Base-by-base conservation (phyloP, 2,329 filamentous ascomycete genomes). In the Sporothrix brasiliensis region DNA sequence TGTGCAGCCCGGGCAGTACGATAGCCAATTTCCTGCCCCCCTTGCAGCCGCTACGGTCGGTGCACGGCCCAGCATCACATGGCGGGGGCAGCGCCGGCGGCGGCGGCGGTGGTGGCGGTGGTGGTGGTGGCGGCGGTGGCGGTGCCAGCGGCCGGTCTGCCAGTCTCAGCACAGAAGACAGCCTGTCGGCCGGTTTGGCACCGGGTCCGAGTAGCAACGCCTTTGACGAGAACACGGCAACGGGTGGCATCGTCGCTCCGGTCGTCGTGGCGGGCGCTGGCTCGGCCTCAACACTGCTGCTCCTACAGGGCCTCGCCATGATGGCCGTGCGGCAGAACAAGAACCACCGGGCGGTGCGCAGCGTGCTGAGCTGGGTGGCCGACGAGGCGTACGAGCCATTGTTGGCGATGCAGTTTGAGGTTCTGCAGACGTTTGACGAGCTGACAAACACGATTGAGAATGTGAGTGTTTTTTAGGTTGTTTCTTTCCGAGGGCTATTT, bases 321-420 rank as follows among this genome's bases (percentile, higher is more conserved):
- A 88, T 97, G 81, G 92, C 91, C 0, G 88, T 95, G 76, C 87
- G 91, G 70, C 92, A 95, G 80, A 91, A 93, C 78, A 94, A 94
- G 79, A 87, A 87, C 75, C 88, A 94, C 77, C 92, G 91, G 72
- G 89, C 91, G 67, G 86, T 87, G 73, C 89, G 89, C 71, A 91
- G 90, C 68, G 83, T 96, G 61, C 80, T 97, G 71, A 92, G 93
- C 78, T 94, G 92, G 87, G 92, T 95, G 81, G 78, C 81, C 72
- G 91, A 93, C 76, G 90, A 91, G 68, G 87, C 88, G 63, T 88
- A 88, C 73, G 92, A 95, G 78, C 88, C 89, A 49, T 82, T 96
- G 71, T 84, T 89, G 69, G 88, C 88, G 0, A 92, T 96, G 90
- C 92, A 92, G 0, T 96, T 96, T 77, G 88, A 88, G 73, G 86